phyloP scores from a whole-genome alignment of 495 filamentous ascomycete genomes.

The Pyrenopolyporus hunteri region DNA sequence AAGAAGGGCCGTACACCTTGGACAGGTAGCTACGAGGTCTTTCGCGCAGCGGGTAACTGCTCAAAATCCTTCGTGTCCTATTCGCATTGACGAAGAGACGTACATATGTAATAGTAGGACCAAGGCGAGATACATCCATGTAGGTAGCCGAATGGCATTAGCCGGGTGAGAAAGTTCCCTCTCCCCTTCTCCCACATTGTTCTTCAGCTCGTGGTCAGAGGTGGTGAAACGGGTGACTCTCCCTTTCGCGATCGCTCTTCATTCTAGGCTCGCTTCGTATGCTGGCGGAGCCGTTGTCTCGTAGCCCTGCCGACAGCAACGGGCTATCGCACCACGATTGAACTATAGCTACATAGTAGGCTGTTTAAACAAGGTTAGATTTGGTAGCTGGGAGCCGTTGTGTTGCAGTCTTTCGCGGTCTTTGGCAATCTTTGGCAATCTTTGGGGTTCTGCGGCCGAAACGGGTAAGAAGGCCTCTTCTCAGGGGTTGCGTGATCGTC shows the following conservation, averaged over 20 bases:
- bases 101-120: too few species aligned
- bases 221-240: slow-evolving; percentile 35
- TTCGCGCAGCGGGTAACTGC: neutral
- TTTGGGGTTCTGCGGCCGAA: slow-evolving; percentile 10
- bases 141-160: too few species aligned
- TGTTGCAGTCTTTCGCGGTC: slow-evolving; percentile 5
- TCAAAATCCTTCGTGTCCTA: too few species aligned
- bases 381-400: slow-evolving; percentile 3
- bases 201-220: slow-evolving; percentile 2
- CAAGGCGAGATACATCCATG: neutral
- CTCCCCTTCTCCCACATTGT: too few species aligned
- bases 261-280: slow-evolving; percentile 18
- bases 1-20: neutral
- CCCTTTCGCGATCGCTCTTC: slow-evolving; percentile 7
- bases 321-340: slow-evolving; percentile 27
- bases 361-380: slow-evolving; percentile 27
- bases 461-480: slow-evolving; percentile 24
- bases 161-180: slow-evolving; percentile 2
- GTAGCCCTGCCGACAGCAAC: slow-evolving; percentile 29
- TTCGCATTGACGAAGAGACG: too few species aligned
- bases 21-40: neutral
- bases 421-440: neutral
- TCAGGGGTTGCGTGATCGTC: slow-evolving; percentile 38
- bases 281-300: slow-evolving; percentile 24
- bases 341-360: too few species aligned